Evolutionary conservation across 192 early-diverging fungal species (phyloP), one percentile per base, ranked within the genome.

Genomic region (Rhizophagus sp.): DNA sequence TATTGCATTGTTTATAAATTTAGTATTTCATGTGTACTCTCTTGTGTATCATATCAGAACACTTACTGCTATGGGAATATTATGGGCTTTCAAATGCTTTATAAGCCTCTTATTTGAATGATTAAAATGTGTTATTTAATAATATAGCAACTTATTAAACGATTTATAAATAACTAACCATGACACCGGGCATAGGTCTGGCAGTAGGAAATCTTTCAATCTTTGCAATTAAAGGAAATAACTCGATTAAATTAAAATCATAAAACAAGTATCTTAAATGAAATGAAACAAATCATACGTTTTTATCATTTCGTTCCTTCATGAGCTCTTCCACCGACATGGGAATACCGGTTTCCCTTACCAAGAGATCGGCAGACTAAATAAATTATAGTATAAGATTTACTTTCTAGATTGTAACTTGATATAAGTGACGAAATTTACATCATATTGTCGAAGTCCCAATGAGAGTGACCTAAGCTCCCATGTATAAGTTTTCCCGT

Each of bases 311-410:
- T 24, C 91, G 88, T 76, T 94, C 88, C 3, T 76, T 81, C 13
- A 95, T 76, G 82, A 96, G 97, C 80, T 97, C 95, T 8, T 97
- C 92, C 33, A 90, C 85, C 6, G 93, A 93, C 85, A 96, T 87
- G 39, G 93, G 92, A 39, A 94, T 82, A 11, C 86, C 82, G 22
- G 91, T 90, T 22, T 91, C 88, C 44, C 84, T 81, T 10, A 98
- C 86, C 22, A 98, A 86, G 50, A 97, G 90, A 12, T 80, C 68
- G 12, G 88, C 85, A 19, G 85, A 83, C 89, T 90, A 30, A 4
- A 24, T 10, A 71, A 24, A 71, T 24, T 47, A 44, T 47, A 47
- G 11, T 47, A 47, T 47, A 47, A 47, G 11, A 47, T 12, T 47
- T 47, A 47, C 44, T 47, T 41, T 41, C 39, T 41, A 41, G 39